Evolutionary conservation across 805 yeast genomes (phyloP), one percentile per base, ranked within the genome.

Genomic region (Clavispora carvajalis): DNA sequence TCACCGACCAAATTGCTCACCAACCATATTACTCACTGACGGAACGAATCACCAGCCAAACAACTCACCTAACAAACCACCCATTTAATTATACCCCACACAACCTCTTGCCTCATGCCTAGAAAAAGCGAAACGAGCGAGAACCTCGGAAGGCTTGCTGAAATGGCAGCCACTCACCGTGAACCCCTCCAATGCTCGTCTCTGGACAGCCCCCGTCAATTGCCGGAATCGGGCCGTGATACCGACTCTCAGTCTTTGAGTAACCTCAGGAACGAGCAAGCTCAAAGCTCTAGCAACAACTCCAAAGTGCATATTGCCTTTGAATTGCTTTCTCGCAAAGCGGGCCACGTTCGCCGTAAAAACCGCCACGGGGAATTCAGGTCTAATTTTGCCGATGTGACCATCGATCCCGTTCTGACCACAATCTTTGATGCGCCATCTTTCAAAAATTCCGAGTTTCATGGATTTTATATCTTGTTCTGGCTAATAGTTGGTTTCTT

Each of bases 391-490:
- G 36, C 45, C n/a, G 50, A 49, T 25, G 38, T 39, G 31, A 44
- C 38, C 6, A 16, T 37, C 10, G 19, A 24, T 2, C 43, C 47
- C 4, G 43, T 37, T 9, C 41, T 73, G 23, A 58, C 73, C 7
- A 63, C 73, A 4, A 79, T 82, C 13, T 69, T 82, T 45, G 90
- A 82, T 53, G 63, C 71, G 12, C 69, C 65, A 4, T 54, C 60
- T 22, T 63, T 69, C 44, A 63, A 64, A 38, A 63, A 70, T 1
- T 60, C 79, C 3, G 65, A 67, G 40, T 89, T 86, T 58, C 79
- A 76, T 50, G 98, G 98, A 2, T 74, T 93, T 44, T 91, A 80
- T 59, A 82, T 87, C 5, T 73, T 89, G 36, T 78, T 80, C 46
- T 87, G 96, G 96, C 63, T 85, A 40, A 75, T 77, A 5, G 73